Base-by-base conservation (phyloP, 2,329 filamentous ascomycete genomes). In the Colletotrichum theobromicola region DNA sequence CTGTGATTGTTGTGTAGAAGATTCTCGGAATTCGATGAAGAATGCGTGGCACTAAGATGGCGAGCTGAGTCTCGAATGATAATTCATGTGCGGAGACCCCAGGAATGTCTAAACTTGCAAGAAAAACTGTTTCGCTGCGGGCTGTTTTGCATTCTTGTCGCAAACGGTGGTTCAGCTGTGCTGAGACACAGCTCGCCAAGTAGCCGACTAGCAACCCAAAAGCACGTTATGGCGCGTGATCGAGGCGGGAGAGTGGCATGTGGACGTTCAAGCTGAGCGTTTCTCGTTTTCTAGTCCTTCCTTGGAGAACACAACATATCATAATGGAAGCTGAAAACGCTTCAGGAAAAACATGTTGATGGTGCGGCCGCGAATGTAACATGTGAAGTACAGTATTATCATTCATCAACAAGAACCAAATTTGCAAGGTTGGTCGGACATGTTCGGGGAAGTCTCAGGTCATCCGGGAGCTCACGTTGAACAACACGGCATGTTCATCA, bases 401-500 rank as follows among this genome's bases (percentile, higher is more conserved):
- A n/a, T n/a, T n/a, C n/a, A n/a, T n/a, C n/a, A n/a, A n/a, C n/a
- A n/a, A n/a, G n/a, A n/a, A n/a, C n/a, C n/a, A n/a, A n/a, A n/a
- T n/a, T n/a, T n/a, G n/a, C n/a, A n/a, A n/a, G n/a, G n/a, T n/a
- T n/a, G n/a, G n/a, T n/a, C n/a, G n/a, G n/a, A n/a, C n/a, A n/a
- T n/a, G n/a, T n/a, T n/a, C n/a, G n/a, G n/a, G n/a, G n/a, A n/a
- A n/a, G n/a, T n/a, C n/a, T n/a, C n/a, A n/a, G n/a, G 10, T 46
- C 30, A 32, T 32, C 30, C 9, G 30, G 42, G 0, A 13, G 12
- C n/a, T 21, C n/a, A 12, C 18, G 8, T 21, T 21, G 0, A 46
- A 46, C n/a, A 0, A 21, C 21, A 0, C 0, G n/a, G 0, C 42
- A 13, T 46, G 1, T 46, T 21, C 0, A 46, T 3, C 42, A 10